Evolutionary conservation across 192 early-diverging fungal genomes (phyloP).

Genomic region (Podila clonocystis): DNA sequence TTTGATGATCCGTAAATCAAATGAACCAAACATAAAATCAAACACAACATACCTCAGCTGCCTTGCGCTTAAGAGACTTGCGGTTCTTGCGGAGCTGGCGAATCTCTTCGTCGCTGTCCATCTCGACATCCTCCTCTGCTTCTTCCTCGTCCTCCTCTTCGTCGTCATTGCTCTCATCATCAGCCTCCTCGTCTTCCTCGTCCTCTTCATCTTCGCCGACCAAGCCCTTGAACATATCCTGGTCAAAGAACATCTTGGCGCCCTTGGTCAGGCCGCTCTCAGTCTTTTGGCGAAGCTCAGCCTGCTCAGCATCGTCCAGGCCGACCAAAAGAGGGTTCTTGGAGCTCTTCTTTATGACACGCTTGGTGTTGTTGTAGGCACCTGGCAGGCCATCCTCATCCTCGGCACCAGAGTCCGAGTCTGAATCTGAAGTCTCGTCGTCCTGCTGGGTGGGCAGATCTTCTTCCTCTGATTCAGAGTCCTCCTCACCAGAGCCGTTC

Average conservation of each 20-base stretch:
- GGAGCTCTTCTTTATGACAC: conserved; percentile 53
- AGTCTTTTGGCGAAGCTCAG: conserved; percentile 57
- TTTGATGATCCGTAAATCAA: not conserved
- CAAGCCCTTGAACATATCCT: conserved; percentile 87
- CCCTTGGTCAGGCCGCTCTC: conserved; percentile 76
- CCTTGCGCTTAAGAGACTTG: conserved; percentile 65
- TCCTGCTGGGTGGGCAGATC: conserved; percentile 12
- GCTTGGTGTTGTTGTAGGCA: conserved; percentile 35
- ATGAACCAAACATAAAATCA: not conserved
- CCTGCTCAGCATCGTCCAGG: conserved; percentile 61
- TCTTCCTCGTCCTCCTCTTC: conserved; percentile 21
- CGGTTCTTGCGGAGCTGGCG: conserved; percentile 27
- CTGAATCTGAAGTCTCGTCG: conserved; percentile 34
- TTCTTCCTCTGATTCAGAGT: conserved; percentile 49
- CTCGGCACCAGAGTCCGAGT: conserved; percentile 55
- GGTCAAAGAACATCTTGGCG: conserved; percentile 96
- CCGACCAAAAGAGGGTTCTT: conserved; percentile 62
- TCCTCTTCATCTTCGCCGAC: conserved; percentile 61
- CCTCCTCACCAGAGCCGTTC: conserved; percentile 53
- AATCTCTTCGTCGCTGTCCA: conserved; percentile 50
- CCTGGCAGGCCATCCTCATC: conserved; percentile 53
- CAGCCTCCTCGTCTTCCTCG: conserved; percentile 65
- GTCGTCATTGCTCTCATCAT: conserved; percentile 49
- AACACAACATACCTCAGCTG: conserved; percentile 47
- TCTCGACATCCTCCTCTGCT: conserved; percentile 32